phyloP scores from a whole-genome alignment of 1,139 yeast genomes.

The Hemisphaericaspora xylanilytica region DNA sequence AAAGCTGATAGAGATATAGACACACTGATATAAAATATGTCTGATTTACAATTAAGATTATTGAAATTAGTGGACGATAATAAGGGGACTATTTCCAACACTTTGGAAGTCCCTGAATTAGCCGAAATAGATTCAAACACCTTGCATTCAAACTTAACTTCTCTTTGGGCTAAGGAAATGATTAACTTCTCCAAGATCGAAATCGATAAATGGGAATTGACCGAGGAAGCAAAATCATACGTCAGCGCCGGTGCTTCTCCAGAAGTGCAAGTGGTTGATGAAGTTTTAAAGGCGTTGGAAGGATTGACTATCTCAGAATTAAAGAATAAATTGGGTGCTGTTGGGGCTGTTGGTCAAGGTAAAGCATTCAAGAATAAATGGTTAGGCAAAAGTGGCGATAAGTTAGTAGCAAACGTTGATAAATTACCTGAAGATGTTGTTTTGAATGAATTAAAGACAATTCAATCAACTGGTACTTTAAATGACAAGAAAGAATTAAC shows the following conservation, averaged over 20 bases:
- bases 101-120: conserved; percentile 54
- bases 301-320: conserved; percentile 85
- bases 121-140: conserved; percentile 36
- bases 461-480: conserved; percentile 57
- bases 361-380: conserved; percentile 98
- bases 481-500: conserved; percentile 63
- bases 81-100: conserved; percentile 59
- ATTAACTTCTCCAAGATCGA: conserved; percentile 72
- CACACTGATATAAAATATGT: conserved; percentile 36
- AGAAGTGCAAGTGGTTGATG: conserved; percentile 77
- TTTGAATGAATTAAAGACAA: conserved; percentile 58
- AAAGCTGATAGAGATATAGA: background rate
- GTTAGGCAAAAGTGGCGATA: conserved; percentile 86
- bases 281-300: conserved; percentile 70
- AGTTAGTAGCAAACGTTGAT: conserved; percentile 57
- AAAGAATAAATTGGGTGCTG: conserved; percentile 68
- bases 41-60: conserved; percentile 56
- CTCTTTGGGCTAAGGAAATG: conserved; percentile 83
- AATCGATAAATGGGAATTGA: conserved; percentile 70
- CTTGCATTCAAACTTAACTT: conserved; percentile 74
- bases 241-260: conserved; percentile 75
- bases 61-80: conserved; percentile 59
- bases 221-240: conserved; percentile 81
- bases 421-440: conserved; percentile 65
- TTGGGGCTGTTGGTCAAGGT: conserved; percentile 93